Base-by-base conservation (phyloP, 169 alveolate genomes). In the Cryptosporidium tyzzeri region DNA sequence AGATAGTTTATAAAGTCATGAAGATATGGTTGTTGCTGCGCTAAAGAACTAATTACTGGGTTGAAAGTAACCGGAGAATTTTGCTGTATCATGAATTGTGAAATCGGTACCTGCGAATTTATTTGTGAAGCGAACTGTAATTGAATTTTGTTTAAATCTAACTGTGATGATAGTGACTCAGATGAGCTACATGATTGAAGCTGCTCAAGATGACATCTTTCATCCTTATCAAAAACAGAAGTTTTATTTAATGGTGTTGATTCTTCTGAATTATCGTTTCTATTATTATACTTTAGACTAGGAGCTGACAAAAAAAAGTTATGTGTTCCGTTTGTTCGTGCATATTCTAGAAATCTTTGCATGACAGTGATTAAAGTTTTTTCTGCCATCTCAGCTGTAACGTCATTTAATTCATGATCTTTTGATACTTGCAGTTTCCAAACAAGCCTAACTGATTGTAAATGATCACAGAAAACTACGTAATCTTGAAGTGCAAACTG, bases 401-500 rank as follows among this genome's bases (percentile, higher is more conserved):
- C 65, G 3, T 80, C 89, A 39, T 33, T 80, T 41, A 41, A 9
- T 26, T 59, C 73, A 16, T 45, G 62, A 16, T 65, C 89, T 65
- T 65, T 80, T n/a, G 62, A 33, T 29, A 21, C 39, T 23, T 61
- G 74, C 0, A 80, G 68, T n/a, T 65, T 80, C 89, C 89, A 80
- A 61, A 80, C 89, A 33, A 80, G 80, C 62, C 89, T 59, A 6
- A 80, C 75, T 7, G 89, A 80, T n/a, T 80, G 89, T 23, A 80
- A 62, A 44, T 80, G 71, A 23, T 80, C 89, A 45, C 89, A 80
- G 41, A 80, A 80, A 39, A 80, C 89, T 23, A 80, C 59, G 16
- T 80, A 80, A 44, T 80, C 89, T 62, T 80, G 89, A 23, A 80
- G 68, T 16, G 89, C 89, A 80, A 80, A 80, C 48, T 80, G 89